phyloP scores from a whole-genome alignment of 257 asterid genomes.

The Plantago ovata region DNA sequence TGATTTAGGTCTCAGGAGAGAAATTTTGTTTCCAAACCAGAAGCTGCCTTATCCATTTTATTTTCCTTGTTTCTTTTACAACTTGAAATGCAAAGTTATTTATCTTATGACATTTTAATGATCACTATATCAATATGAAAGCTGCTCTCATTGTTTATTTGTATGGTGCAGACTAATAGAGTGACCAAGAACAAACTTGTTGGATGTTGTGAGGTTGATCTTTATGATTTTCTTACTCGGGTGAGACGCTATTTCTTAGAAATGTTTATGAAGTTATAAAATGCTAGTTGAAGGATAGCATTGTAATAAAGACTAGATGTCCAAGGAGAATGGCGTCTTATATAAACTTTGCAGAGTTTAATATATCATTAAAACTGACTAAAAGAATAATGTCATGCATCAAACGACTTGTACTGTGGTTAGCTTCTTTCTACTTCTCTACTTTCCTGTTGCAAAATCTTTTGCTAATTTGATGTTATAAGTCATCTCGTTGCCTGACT shows the following conservation, averaged over 20 bases:
- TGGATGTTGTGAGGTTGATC: constrained; percentile 88
- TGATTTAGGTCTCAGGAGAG: constrained; percentile 14
- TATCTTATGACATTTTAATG: constrained; percentile 14
- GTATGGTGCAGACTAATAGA: constrained; percentile 77
- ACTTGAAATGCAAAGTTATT: constrained; percentile 1
- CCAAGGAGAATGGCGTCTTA: no score
- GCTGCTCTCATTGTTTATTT: constrained; percentile 22
- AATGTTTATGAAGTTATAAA: no score
- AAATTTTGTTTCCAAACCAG: constrained; percentile 5
- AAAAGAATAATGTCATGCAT: no score
- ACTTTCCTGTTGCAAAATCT: background rate
- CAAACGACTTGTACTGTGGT: no score
- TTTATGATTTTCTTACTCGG: constrained; percentile 74
- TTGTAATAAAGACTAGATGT: no score
- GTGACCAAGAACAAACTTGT: constrained; percentile 76
- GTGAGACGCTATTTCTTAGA: constrained; percentile 55
- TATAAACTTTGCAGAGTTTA: no score
- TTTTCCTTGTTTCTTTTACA: background rate
- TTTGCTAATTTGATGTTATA: background rate
- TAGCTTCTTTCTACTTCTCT: background rate
- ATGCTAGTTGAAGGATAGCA: no score
- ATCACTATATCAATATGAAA: constrained; percentile 15
- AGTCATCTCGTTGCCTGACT: background rate
- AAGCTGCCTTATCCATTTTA: no score
- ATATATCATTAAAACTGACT: no score